phyloP scores from a whole-genome alignment of 2,329 filamentous ascomycete species.

The Aureobasidium sp. region DNA sequence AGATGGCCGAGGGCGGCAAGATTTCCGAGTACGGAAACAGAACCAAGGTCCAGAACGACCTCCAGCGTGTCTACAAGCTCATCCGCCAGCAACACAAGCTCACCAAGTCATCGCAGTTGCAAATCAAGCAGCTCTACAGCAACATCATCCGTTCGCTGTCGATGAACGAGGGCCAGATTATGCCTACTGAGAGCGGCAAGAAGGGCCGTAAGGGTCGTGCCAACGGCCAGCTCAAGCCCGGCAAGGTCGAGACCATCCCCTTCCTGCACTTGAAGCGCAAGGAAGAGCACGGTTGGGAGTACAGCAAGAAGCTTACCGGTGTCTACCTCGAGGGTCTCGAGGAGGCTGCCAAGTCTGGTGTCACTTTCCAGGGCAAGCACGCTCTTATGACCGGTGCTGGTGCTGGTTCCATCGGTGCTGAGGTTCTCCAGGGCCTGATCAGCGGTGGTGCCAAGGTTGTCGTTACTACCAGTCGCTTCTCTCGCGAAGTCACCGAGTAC shows the following conservation, averaged over 20 bases:
- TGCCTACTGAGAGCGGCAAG: constrained; percentile 76
- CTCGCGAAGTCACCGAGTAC: constrained; percentile 95
- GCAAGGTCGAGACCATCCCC: constrained; percentile 93
- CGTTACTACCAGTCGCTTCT: constrained; percentile 94
- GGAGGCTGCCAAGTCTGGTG: constrained; percentile 74
- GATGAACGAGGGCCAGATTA: constrained; percentile 98
- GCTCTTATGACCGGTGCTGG: constrained; percentile 97
- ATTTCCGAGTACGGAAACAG: constrained; percentile 98
- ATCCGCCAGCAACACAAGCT: constrained; percentile 98
- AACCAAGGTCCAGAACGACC: constrained; percentile 93
- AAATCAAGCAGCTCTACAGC: constrained; percentile 91
- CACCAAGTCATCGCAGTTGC: constrained; percentile 88
- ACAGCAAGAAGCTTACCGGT: constrained; percentile 96
- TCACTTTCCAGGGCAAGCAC: constrained; percentile 91
- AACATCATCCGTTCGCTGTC: constrained; percentile 88
- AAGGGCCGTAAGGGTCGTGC: constrained; percentile 45
- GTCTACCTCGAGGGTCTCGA: constrained; percentile 88
- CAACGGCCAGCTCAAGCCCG: constrained; percentile 55
- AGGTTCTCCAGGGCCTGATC: constrained; percentile 90
- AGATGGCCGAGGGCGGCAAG: constrained; percentile 97
- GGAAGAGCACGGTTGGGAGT: constrained; percentile 91
- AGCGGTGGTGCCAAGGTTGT: constrained; percentile 94
- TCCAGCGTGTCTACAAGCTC: constrained; percentile 92
- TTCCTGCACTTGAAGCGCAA: constrained; percentile 97
- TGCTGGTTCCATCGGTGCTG: constrained; percentile 93